Base-by-base conservation (phyloP, 495 filamentous ascomycete genomes). In the Aspergillus homomorphus region DNA sequence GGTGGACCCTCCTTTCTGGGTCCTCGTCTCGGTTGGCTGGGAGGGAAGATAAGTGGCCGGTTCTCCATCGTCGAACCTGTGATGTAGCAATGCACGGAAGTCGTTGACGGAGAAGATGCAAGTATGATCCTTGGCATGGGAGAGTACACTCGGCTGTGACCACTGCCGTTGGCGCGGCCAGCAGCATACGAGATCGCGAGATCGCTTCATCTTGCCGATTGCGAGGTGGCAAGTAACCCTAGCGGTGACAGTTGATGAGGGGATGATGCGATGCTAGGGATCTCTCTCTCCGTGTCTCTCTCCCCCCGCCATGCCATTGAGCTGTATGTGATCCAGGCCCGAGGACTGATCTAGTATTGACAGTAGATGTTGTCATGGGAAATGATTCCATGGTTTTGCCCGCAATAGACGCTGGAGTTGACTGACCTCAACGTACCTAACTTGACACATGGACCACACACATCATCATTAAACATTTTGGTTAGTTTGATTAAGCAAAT, bases 1-100 rank as follows among this genome's bases (percentile, higher is more conserved):
- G 24, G 48, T 51, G 48, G 48, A 50, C 21, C 46, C 46, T 21
- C 46, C 46, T 50, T 50, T 50, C 46, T 24, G 23, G 48, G 23
- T 46, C 45, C 19, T 21, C 10, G 15, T 19, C n/a, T 51, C 23
- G 6, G 6, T 38, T 5, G 33, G 33, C 33, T 38, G 33, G 33
- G 33, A 12, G 33, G 9, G 46, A 26, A 19, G 48, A 26, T 28
- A 19, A 24, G 28, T 51, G 23, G 45, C 19, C 45, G 12, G 23
- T 48, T 22, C 20, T 15, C 45, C 3, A 50, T 23, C 21, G 15
- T 24, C 6, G 23, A 24, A 22, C 26, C 9, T 24, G 15, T 23
- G 21, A 22, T 50, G 20, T 16, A 51, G 22, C n/a, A 16, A 18
- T 12, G 14, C 7, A 26, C 14, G 48, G 33, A 38, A 38, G 33